phyloP scores from a whole-genome alignment of 2,329 filamentous ascomycete species.

The Ascochyta rabiei region DNA sequence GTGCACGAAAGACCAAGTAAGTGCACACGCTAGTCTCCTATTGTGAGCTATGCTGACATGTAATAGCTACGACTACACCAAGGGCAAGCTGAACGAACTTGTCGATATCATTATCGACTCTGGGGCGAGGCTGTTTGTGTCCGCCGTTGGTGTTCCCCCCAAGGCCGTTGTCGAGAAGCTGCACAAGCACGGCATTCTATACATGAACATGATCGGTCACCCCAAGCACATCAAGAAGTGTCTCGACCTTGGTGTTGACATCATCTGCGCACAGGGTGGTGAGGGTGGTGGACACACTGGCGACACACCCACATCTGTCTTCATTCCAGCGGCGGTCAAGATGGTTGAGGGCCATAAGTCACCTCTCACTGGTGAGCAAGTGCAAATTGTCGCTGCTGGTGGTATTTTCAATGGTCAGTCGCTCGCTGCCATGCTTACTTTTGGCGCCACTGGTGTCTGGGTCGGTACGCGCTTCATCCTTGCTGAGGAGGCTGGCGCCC shows the following conservation, averaged over 20 bases:
- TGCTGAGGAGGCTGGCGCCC: conserved; percentile 90
- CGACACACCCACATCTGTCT: conserved; percentile 86
- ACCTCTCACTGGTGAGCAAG: conserved; percentile 82
- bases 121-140: conserved; percentile 92
- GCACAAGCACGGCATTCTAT: conserved; percentile 84
- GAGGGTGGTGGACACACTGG: conserved; percentile 97
- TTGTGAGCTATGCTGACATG: background rate
- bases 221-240: conserved; percentile 99
- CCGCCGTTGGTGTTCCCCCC: conserved; percentile 91
- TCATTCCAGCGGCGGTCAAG: conserved; percentile 91
- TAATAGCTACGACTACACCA: conserved; percentile 96
- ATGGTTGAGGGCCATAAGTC: conserved; percentile 81
- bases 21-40: conserved; percentile 6
- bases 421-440: conserved; percentile 87
- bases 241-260: conserved; percentile 84
- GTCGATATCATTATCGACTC: conserved; percentile 91
- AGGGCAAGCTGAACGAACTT: conserved; percentile 93
- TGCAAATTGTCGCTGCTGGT: conserved; percentile 91
- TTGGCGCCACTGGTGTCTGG: conserved; percentile 93
- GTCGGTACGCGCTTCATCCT: conserved; percentile 96
- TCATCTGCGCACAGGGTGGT: conserved; percentile 98
- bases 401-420: conserved; percentile 93
- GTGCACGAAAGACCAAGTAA: conserved; percentile 91
- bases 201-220: conserved; percentile 99
- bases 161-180: conserved; percentile 87